These are phyloP conservation scores for Suhomyces sp. DNA, from an alignment of 805 yeast genomes.

Conservation along the genomic window DNA sequence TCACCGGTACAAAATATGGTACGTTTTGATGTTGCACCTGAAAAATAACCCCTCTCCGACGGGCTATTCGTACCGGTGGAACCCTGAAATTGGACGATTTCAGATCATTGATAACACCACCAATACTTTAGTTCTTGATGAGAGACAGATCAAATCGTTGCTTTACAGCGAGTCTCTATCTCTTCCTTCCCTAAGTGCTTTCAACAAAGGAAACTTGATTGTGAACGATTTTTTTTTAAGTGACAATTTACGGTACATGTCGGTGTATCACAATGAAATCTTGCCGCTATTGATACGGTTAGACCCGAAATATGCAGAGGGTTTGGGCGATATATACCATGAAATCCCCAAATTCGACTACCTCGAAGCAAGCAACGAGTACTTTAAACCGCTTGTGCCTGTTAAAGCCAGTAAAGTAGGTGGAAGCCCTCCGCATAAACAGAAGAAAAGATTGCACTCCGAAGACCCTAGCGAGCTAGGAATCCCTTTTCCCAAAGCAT, in stretches of 20 bases:
- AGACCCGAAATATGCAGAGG: constrained; percentile 28
- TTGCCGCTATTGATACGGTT: constrained; percentile 27
- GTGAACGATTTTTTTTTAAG: constrained; percentile 37
- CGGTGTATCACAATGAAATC: constrained; percentile 36
- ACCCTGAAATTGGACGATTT: constrained; percentile 32
- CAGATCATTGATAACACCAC: constrained; percentile 29
- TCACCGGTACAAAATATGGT: constrained; percentile 36
- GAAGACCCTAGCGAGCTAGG: constrained; percentile 3
- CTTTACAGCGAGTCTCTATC: constrained; percentile 30
- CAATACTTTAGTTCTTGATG: constrained; percentile 25
- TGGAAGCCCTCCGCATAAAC: constrained; percentile 3
- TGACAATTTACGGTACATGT: constrained; percentile 33
- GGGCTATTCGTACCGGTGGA: constrained; percentile 34
- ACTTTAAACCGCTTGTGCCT: constrained; percentile 24
- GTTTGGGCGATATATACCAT: constrained; percentile 25
- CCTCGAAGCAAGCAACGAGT: constrained; percentile 25
- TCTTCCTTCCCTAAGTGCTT: constrained; percentile 26
- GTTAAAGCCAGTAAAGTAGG: constrained; percentile 13
- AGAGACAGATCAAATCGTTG: constrained; percentile 28
- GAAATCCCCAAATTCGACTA: constrained; percentile 34
- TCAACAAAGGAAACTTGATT: constrained; percentile 32
- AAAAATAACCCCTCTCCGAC: constrained; percentile 15
- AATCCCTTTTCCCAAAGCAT: constrained; percentile 7
- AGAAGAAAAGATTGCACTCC: constrained; percentile 6
- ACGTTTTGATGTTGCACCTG: constrained; percentile 29